Evolutionary conservation across 2,329 filamentous ascomycete species (phyloP), one percentile per base, ranked within the genome.

Genomic region (Xenoacremonium recifei): DNA sequence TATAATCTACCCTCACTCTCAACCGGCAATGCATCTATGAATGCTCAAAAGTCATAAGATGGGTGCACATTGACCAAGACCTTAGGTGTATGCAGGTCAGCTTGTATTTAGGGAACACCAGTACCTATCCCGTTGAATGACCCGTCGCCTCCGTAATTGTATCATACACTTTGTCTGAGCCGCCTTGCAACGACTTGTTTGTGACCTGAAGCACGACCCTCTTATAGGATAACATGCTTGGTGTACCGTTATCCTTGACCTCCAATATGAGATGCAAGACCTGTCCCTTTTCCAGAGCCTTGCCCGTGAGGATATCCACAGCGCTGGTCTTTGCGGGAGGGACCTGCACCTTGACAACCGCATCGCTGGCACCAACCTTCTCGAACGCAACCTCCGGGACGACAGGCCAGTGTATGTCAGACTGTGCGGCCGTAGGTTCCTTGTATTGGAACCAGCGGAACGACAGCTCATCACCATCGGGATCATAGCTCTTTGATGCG

Each of bases 401-500:
- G 0, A 62, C 57, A 5, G 60, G 57, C 16, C 62, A 57, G 4
- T 9, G 13, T n/a, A 67, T 58, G 33, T 51, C 59, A 59, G 67
- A 72, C 46, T 75, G 71, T 11, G 65, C 48, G 3, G 58, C 53
- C 20, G 50, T 59, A 1, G 61, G 60, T 32, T 68, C 65, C 11
- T 46, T 44, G 52, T 78, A 78, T 27, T 77, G 73, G 52, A 66
- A 75, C 74, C 75, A 77, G 27, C 66, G 67, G 60, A 72, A 77
- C 4, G 60, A 64, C 13, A 77, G 52, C 5, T 62, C 45, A 37
- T 67, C 65, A 3, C 58, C 60, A 41, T 78, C 71, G 0, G 72
- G 71, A 48, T 77, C 72, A 37, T 73, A 74, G 1, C 68, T 70
- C 21, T 54, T 57, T 0, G 65, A 65, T 1, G 73, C 73, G 44